Percentiles rank a stretch among this genome's conserved stretches.
phyloP scores from a whole-genome alignment of 1,284 basidiomycete genomes.

The Entoloma clypeatum region DNA sequence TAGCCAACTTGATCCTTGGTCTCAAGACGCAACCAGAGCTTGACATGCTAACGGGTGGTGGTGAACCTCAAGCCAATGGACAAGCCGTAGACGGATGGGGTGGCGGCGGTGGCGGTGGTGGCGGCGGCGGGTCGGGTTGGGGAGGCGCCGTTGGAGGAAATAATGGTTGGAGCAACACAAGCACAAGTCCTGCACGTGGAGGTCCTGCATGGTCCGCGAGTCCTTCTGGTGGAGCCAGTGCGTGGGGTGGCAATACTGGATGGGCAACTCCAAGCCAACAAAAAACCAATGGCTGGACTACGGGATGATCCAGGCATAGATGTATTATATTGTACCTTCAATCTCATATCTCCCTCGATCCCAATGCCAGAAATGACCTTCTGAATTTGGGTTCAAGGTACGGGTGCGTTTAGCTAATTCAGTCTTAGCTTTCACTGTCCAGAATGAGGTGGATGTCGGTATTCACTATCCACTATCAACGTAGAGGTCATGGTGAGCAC shows the following conservation, averaged over 20 bases:
- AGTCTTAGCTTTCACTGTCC: too few species aligned
- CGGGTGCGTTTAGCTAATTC: too few species aligned
- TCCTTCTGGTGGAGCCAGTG: constrained; percentile 25
- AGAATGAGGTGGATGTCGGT: too few species aligned
- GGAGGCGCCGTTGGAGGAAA: constrained; percentile 13
- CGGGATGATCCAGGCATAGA: constrained; percentile 33
- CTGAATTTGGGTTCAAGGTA: too few species aligned
- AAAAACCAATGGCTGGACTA: constrained; percentile 56
- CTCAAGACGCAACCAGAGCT: constrained; percentile 63
- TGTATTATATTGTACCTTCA: not conserved
- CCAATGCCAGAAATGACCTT: too few species aligned
- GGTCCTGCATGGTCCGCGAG: constrained; percentile 28
- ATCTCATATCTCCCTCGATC: not conserved
- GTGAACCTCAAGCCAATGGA: constrained; percentile 35
- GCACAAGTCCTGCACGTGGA: constrained; percentile 35
- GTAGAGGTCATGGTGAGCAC: too few species aligned
- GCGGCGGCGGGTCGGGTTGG: constrained; percentile 26
- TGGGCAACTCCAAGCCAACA: constrained; percentile 41
- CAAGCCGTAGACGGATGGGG: constrained; percentile 33
- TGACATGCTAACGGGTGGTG: constrained; percentile 40
- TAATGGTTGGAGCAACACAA: constrained; percentile 25
- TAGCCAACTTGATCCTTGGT: constrained; percentile 76
- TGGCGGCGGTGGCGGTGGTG: constrained; percentile 22
- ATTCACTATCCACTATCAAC: too few species aligned
- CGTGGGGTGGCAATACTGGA: constrained; percentile 29